phyloP scores from a whole-genome alignment of 176 grass and related monocot genomes.

The Bromus sterilis region DNA sequence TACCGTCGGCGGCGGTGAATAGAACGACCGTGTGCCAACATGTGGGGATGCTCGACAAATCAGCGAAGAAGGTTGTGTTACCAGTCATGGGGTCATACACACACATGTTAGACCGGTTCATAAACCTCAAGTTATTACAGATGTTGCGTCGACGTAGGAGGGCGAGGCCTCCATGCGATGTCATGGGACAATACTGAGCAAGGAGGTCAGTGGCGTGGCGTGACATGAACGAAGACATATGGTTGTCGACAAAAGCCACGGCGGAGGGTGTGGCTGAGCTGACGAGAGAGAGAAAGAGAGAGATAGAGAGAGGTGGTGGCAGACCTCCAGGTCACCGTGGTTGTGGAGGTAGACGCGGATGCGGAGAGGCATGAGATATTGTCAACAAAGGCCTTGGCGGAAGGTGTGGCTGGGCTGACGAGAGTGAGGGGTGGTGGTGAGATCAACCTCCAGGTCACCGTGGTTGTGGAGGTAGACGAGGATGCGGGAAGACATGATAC shows the following conservation, averaged over 20 bases:
- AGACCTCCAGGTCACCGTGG: too few relatives aligned
- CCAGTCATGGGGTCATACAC: too few relatives aligned
- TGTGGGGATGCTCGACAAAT: too few relatives aligned
- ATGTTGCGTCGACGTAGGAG: not conserved
- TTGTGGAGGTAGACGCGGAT: not conserved
- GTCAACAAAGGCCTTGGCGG: not conserved
- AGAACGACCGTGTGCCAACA: too few relatives aligned
- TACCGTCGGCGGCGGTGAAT: too few relatives aligned
- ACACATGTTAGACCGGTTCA: too few relatives aligned
- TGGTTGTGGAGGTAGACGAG: not conserved
- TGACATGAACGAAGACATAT: not conserved
- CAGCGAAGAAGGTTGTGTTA: too few relatives aligned
- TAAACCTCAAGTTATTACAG: too few relatives aligned
- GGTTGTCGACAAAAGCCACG: not conserved
- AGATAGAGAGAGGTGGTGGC: not conserved
- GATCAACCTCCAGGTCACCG: too few relatives aligned
- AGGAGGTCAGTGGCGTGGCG: not conserved
- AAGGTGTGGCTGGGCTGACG: not conserved
- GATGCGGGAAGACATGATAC: too few relatives aligned
- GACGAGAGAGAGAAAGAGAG: not conserved
- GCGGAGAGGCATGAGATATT: not conserved
- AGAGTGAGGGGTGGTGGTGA: not conserved
- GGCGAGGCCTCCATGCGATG: not conserved
- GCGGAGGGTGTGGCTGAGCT: not conserved
- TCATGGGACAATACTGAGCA: accelerated